These are phyloP conservation scores for Biscogniauxia mediterranea DNA, from an alignment of 2,329 filamentous ascomycete genomes.

Conservation along the genomic window DNA sequence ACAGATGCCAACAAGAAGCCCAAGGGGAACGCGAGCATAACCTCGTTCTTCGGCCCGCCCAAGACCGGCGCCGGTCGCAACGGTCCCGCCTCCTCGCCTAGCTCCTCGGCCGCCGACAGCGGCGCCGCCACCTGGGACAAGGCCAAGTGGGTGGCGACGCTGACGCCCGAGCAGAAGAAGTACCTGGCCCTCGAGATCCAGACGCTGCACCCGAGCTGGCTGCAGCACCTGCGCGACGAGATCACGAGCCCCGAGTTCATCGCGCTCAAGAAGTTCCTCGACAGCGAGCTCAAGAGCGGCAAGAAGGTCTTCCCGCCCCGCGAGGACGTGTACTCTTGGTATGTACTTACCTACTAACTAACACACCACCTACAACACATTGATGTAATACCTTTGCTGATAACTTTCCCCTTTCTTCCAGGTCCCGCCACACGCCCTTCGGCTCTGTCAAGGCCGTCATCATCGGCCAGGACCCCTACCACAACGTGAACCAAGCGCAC, in stretches of 20 bases:
- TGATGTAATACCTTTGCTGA: too few relatives aligned
- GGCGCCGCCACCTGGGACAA: slow-evolving; percentile 73
- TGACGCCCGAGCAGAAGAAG: slow-evolving; percentile 78
- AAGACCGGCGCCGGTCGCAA: slow-evolving; percentile 41
- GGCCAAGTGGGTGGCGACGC: slow-evolving; percentile 77
- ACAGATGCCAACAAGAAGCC: slow-evolving; percentile 68
- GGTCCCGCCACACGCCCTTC: slow-evolving; percentile 92
- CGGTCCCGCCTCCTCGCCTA: slow-evolving; percentile 11
- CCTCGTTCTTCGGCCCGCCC: slow-evolving; percentile 80
- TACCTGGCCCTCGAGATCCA: slow-evolving; percentile 88
- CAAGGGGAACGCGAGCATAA: slow-evolving; percentile 76
- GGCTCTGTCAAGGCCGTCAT: slow-evolving; percentile 88
- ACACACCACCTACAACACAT: too few relatives aligned
- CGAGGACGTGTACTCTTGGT: slow-evolving; percentile 95
- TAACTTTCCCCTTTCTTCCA: slow-evolving; percentile 36
- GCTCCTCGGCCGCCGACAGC: slow-evolving; percentile 22
- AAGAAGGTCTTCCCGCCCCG: slow-evolving; percentile 84
- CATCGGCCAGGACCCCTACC: slow-evolving; percentile 94
- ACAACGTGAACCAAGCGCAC: slow-evolving; percentile 93
- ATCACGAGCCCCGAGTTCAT: slow-evolving; percentile 77
- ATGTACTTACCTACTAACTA: slow-evolving; percentile 36
- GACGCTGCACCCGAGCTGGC: slow-evolving; percentile 88
- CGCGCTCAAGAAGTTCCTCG: slow-evolving; percentile 82
- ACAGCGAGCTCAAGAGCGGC: slow-evolving; percentile 69
- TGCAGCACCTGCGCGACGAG: slow-evolving; percentile 85